Percentiles rank a stretch among this genome's conserved stretches.
Conservation (phyloP, 2,329 filamentous ascomycete species). For the Akanthomyces dipterigenus region DNA sequence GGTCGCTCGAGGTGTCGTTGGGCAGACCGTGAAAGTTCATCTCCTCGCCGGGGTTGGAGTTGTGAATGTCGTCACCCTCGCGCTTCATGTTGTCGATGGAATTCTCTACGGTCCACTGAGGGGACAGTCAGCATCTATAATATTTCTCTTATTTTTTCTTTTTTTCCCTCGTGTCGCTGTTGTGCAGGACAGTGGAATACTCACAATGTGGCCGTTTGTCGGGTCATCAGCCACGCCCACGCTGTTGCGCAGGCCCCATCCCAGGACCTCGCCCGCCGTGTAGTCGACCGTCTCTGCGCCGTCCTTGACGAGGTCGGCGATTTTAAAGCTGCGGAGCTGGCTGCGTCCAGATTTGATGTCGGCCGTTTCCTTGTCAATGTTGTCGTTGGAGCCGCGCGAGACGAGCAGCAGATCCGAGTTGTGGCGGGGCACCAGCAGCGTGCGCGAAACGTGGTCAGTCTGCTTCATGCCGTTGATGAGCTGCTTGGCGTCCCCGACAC, state of each 20-base stretch:
- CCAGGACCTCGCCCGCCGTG: slow-evolving; percentile 37
- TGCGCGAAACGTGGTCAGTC: slow-evolving; percentile 56
- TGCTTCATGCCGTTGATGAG: slow-evolving; percentile 52
- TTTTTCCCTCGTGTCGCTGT: neutral
- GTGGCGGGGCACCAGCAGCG: slow-evolving; percentile 49
- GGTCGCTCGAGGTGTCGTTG: slow-evolving; percentile 16
- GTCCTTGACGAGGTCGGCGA: slow-evolving; percentile 23
- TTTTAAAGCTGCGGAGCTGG: slow-evolving; percentile 48
- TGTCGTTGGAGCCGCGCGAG: slow-evolving; percentile 52
- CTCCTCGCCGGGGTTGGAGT: slow-evolving; percentile 64
- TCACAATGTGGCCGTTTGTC: slow-evolving; percentile 35
- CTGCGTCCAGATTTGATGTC: slow-evolving; percentile 46
- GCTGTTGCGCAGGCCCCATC: slow-evolving; percentile 65
- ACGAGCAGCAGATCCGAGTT: slow-evolving; percentile 51
- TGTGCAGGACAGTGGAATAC: neutral
- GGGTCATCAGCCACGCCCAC: slow-evolving; percentile 59
- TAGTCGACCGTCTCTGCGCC: slow-evolving; percentile 26
- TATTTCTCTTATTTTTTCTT: neutral
- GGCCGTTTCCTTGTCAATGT: slow-evolving; percentile 46
- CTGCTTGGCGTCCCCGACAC: slow-evolving; percentile 34
- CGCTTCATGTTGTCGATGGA: slow-evolving; percentile 54
- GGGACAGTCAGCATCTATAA: neutral
- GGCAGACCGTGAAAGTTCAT: slow-evolving; percentile 63
- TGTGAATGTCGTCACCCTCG: slow-evolving; percentile 49
- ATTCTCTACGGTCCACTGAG: slow-evolving; percentile 55